phyloP scores from a whole-genome alignment of 306 rosid genomes.

The Prinsepia uniflora region DNA sequence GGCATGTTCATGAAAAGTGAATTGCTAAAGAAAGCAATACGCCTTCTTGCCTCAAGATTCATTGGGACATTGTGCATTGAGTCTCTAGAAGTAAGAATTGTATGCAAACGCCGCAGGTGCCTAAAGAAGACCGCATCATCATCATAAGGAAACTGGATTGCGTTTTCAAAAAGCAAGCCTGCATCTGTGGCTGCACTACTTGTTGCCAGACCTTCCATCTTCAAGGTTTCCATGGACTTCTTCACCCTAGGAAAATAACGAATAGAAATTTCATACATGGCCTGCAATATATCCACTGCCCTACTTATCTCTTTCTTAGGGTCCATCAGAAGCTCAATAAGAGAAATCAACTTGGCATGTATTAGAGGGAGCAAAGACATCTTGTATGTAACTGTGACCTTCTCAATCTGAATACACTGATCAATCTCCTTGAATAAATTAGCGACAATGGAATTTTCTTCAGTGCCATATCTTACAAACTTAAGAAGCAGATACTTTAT shows the following conservation, averaged over 20 bases:
- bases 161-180: conserved; percentile 71
- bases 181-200: conserved; percentile 32
- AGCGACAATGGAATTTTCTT: conserved; percentile 51
- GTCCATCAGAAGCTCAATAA: conserved; percentile 53
- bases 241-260: conserved; percentile 62
- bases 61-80: conserved; percentile 76
- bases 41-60: conserved; percentile 76
- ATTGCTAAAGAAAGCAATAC: conserved; percentile 88
- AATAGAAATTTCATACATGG: conserved; percentile 67
- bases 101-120: conserved; percentile 69
- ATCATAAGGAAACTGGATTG: conserved; percentile 55
- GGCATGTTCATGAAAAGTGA: conserved; percentile 97
- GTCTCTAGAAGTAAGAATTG: conserved; percentile 83
- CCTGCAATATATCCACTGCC: conserved; percentile 74
- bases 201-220: conserved; percentile 58
- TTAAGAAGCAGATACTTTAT: conserved; percentile 46
- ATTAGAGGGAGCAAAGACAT: conserved; percentile 54
- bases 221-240: conserved; percentile 43
- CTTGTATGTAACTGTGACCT: conserved; percentile 36
- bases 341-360: conserved; percentile 59
- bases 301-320: conserved; percentile 40
- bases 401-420: conserved; percentile 30
- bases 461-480: conserved; percentile 45
- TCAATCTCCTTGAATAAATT: conserved; percentile 53
- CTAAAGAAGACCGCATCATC: conserved; percentile 48